phyloP scores from a whole-genome alignment of 176 grass and related monocot genomes.

The Phoenix dactylifera region DNA sequence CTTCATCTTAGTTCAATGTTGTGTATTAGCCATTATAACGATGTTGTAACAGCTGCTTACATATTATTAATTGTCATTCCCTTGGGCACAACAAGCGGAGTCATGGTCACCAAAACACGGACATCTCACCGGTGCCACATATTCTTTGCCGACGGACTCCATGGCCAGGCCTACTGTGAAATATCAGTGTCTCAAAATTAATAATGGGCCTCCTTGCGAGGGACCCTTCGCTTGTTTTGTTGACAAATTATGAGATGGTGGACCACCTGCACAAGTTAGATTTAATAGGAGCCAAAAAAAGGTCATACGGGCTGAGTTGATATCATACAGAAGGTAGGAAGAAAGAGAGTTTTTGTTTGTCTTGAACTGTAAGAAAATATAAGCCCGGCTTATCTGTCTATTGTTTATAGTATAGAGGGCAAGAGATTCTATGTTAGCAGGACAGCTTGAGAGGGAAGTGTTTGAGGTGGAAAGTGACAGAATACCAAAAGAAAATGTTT shows the following conservation, averaged over 20 bases:
- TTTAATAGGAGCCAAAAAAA: background rate
- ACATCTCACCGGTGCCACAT: background rate
- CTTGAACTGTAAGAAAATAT: background rate
- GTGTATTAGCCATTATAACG: background rate
- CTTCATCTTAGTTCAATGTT: background rate
- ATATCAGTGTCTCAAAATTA: background rate
- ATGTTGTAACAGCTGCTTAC: slow-evolving; percentile 1
- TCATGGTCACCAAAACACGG: background rate
- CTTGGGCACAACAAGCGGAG: background rate
- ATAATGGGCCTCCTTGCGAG: background rate
- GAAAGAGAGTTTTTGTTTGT: background rate
- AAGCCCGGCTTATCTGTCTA: background rate
- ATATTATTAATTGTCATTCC: background rate
- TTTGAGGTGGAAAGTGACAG: slow-evolving; percentile 63
- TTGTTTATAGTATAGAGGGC: slow-evolving; percentile 4
- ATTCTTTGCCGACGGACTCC: background rate
- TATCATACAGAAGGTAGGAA: background rate
- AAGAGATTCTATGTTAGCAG: slow-evolving; percentile 1
- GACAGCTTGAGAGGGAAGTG: slow-evolving; percentile 14
- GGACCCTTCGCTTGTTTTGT: background rate
- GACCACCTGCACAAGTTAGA: background rate
- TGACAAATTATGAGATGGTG: background rate
- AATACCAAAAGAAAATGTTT: slow-evolving; percentile 49
- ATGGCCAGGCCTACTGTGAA: background rate
- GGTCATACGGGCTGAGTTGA: background rate